phyloP scores from a whole-genome alignment of 2,329 filamentous ascomycete genomes.

The Epichloe aotearoae region DNA sequence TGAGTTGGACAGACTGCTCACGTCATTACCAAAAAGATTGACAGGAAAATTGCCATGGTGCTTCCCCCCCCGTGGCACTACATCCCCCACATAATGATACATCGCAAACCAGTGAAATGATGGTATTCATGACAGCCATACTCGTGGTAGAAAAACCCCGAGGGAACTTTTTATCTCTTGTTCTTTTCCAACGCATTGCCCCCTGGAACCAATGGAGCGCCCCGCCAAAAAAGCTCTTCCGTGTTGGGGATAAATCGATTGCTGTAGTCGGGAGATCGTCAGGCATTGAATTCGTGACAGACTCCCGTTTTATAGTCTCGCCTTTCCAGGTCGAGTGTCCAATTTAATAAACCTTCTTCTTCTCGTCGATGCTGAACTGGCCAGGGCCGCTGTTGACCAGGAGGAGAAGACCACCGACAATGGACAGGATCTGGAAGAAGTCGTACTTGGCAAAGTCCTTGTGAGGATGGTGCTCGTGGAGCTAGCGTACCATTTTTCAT shows the following conservation, averaged over 20 bases:
- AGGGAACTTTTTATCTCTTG: background rate
- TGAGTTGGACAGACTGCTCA: no score
- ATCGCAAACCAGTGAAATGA: constrained; percentile 1
- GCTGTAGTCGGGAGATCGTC: background rate
- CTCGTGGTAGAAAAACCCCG: constrained; percentile 2
- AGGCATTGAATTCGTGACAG: constrained; percentile 8
- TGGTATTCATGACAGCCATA: constrained; percentile 6
- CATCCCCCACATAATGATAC: background rate
- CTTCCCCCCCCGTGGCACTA: background rate
- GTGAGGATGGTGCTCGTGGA: constrained; percentile 95
- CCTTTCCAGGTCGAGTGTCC: background rate
- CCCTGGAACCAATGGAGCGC: constrained; percentile 1
- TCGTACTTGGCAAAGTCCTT: constrained; percentile 99
- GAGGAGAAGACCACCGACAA: constrained; percentile 89
- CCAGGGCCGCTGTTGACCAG: constrained; percentile 98
- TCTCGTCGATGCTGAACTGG: constrained; percentile 97
- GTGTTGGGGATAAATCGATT: background rate
- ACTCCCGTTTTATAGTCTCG: background rate
- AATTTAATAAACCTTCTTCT: constrained; percentile 96
- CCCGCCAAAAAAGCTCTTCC: background rate
- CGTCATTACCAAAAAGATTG: background rate
- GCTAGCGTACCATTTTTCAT: constrained; percentile 33
- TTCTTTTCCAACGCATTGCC: constrained; percentile 1
- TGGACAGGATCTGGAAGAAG: constrained; percentile 99
- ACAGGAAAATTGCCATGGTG: background rate